Conservation (phyloP, 2,329 filamentous ascomycete species). For the Fusarium anthophilum region DNA sequence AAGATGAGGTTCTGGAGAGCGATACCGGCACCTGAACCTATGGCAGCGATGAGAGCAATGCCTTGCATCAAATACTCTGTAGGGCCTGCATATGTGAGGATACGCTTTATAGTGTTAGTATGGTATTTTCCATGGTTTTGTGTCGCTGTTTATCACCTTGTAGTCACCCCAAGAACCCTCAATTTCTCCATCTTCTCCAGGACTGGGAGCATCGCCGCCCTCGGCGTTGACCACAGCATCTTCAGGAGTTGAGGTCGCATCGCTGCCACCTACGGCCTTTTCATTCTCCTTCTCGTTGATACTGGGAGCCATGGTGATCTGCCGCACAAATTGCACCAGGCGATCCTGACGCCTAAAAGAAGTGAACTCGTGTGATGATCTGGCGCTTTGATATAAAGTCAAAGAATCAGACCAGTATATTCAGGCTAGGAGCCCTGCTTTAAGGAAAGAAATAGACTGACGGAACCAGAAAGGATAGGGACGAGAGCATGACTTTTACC, state of each 20-base stretch:
- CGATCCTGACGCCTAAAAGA: not conserved
- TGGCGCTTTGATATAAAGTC: not conserved
- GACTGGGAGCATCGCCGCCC: not conserved
- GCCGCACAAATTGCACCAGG: not conserved
- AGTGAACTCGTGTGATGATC: not conserved
- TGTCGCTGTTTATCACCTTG: conserved; percentile 17
- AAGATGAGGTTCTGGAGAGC: conserved; percentile 53
- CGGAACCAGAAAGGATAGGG: not conserved
- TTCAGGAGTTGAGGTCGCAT: conserved; percentile 10
- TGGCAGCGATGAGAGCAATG: conserved; percentile 45
- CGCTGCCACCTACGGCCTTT: conserved; percentile 4
- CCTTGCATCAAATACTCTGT: conserved; percentile 43
- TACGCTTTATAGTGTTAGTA: conserved; percentile 41
- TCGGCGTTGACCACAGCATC: conserved; percentile 9
- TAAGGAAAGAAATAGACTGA: not conserved
- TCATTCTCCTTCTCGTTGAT: conserved; percentile 29
- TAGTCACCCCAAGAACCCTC: conserved; percentile 37
- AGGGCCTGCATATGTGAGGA: conserved; percentile 44
- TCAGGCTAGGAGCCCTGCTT: not conserved
- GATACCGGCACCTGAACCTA: conserved; percentile 51
- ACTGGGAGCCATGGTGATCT: conserved; percentile 21
- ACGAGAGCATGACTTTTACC: not conserved
- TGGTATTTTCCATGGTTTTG: not conserved
- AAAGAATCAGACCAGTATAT: conserved; percentile 1
- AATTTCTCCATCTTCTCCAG: conserved; percentile 22